phyloP scores from a whole-genome alignment of 176 grass and related monocot species.

The Canna indica region DNA sequence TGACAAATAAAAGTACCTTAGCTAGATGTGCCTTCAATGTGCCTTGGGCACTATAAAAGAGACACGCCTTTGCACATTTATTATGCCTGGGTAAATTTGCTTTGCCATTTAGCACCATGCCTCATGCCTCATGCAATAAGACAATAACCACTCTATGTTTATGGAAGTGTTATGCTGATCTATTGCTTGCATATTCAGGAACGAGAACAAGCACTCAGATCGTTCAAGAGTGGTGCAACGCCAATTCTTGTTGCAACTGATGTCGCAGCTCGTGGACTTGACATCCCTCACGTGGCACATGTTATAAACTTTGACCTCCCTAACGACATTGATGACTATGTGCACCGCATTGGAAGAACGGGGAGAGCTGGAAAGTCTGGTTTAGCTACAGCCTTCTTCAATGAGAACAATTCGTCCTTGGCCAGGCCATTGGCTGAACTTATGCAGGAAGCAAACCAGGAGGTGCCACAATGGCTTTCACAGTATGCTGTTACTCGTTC shows the following conservation, averaged over 20 bases:
- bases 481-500: background rate
- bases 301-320: constrained; percentile 5
- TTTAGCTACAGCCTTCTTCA: constrained; percentile 4
- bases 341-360: constrained; percentile 12
- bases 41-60: too few relatives aligned
- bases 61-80: too few relatives aligned
- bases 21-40: too few relatives aligned
- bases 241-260: constrained; percentile 1
- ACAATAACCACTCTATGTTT: too few relatives aligned
- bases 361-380: constrained; percentile 11
- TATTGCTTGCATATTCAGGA: background rate
- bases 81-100: too few relatives aligned
- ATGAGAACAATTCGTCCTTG: background rate
- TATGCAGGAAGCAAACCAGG: constrained; percentile 9
- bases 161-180: background rate
- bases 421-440: constrained; percentile 6
- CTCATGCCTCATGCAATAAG: too few relatives aligned
- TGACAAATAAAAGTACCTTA: too few relatives aligned
- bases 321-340: constrained; percentile 3
- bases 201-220: background rate
- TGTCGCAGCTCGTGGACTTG: constrained; percentile 2
- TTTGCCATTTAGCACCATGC: too few relatives aligned
- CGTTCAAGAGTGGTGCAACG: constrained; percentile 5
- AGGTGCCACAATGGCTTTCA: constrained; percentile 9
- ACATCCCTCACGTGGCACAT: constrained; percentile 1